Percentiles rank a stretch among this genome's conserved stretches.
Conservation (phyloP, 1,284 basidiomycete genomes). For the Ustilago loliicola region DNA sequence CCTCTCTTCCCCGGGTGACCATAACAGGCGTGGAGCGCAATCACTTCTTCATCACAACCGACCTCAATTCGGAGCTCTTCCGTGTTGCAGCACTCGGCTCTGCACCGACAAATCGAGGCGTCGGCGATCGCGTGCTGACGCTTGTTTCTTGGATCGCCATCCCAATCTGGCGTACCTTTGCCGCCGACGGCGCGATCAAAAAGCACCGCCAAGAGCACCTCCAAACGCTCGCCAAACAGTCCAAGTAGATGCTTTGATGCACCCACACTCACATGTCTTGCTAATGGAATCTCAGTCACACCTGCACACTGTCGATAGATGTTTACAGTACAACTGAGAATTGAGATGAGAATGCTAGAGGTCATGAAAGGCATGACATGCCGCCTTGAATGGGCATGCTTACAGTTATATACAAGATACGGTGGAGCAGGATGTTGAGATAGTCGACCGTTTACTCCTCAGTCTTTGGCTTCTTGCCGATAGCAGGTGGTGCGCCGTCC, state of each 20-base stretch:
- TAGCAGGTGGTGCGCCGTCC: conserved; percentile 40
- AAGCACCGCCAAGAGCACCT: conserved; percentile 42
- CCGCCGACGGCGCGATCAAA: conserved; percentile 51
- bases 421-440: background rate
- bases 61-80: conserved; percentile 62
- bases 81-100: conserved; percentile 58
- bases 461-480: conserved; percentile 51
- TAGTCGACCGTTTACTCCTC: conserved; percentile 22
- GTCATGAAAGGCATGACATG: background rate
- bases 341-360: conserved; percentile 1
- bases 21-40: conserved; percentile 46
- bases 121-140: conserved; percentile 51
- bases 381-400: background rate
- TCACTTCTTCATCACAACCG: conserved; percentile 66
- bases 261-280: background rate
- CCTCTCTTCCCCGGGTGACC: background rate
- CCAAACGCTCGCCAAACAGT: conserved; percentile 10
- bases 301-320: background rate
- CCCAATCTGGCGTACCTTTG: conserved; percentile 61
- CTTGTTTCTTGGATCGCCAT: conserved; percentile 53
- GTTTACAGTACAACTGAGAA: conserved; percentile 11
- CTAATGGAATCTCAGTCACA: background rate
- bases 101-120: conserved; percentile 54
- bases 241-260: background rate
- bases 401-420: conserved; percentile 3